Evolutionary conservation across 805 yeast species (phyloP), one percentile per base, ranked within the genome.

Genomic region (Starmera dryadoides): DNA sequence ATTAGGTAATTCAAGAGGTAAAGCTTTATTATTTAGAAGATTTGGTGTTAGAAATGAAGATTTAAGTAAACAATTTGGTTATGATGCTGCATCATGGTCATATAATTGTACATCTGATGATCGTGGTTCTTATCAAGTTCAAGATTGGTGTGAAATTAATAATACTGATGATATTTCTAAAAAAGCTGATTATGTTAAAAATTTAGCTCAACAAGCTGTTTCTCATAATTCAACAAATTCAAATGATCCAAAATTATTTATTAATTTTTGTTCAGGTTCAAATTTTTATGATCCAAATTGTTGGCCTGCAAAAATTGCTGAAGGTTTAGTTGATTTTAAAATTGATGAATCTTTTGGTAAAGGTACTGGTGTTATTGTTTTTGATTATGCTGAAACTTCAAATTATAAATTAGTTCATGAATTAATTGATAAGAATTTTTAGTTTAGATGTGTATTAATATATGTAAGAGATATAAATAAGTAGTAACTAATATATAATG

Each of bases 231-330:
- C 57, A 12, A 66, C 74, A 36, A 56, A 64, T 40, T 46, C 62
- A 20, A 59, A 59, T 41, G 71, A 70, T 43, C 65, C 73, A 36
- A 82, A 80, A 58, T 62, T 84, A 46, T 83, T 74, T 50, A 60
- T 84, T 44, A 84, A 84, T 62, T 84, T 81, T 58, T 77, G 86
- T 42, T 73, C 87, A 1, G 91, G 82, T 15, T 70, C 88, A 33
- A 80, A 80, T 59, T 80, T 82, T 56, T 80, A 79, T 59, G 76
- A 81, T 59, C 77, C 68, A 37, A 69, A 65, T 35, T 82, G 86
- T 58, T 84, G 93, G 93, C 93, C 93, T 1, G 68, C 72, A 42
- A 67, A 72, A 47, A 75, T 83, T 43, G 76, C 87, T 16, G 62
- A 68, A 40, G 77, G 76, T 40, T 62, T 77, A 59, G 49, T 52